Evolutionary conservation across 2,329 filamentous ascomycete species (phyloP).

Genomic region (Ceratocystis colombiana): DNA sequence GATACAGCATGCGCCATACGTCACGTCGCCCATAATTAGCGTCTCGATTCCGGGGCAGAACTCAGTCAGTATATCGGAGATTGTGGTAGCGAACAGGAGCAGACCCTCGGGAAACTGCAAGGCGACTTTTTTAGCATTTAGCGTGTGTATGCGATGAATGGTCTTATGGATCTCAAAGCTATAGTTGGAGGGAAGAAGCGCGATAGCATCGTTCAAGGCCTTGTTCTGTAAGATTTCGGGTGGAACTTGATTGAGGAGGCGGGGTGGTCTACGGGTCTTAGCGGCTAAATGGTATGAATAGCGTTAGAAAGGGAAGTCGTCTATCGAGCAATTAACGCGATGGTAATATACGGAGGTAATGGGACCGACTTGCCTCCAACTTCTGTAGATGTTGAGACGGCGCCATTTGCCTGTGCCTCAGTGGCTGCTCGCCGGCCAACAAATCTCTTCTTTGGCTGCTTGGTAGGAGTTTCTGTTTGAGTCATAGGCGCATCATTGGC

Average conservation of each 20-base stretch:
- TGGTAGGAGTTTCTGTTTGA: constrained; percentile 31
- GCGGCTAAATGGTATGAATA: constrained; percentile 44
- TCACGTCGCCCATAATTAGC: constrained; percentile 98
- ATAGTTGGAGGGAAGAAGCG: constrained; percentile 87
- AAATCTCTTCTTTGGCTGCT: constrained; percentile 83
- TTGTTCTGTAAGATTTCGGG: constrained; percentile 74
- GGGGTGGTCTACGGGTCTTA: constrained; percentile 59
- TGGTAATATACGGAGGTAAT: too few relatives aligned
- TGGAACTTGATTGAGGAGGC: constrained; percentile 85
- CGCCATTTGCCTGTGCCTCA: constrained; percentile 35
- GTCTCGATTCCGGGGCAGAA: constrained; percentile 90
- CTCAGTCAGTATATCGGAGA: constrained; percentile 88
- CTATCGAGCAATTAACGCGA: too few relatives aligned
- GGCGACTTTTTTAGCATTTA: constrained; percentile 70
- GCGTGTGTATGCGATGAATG: constrained; percentile 80
- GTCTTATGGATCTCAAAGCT: constrained; percentile 98
- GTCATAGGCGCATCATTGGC: neutral
- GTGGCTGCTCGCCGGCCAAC: constrained; percentile 67
- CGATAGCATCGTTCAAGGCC: constrained; percentile 77
- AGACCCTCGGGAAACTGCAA: constrained; percentile 97
- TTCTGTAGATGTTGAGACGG: constrained; percentile 22
- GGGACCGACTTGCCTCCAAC: constrained; percentile 20
- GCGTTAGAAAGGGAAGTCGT: too few relatives aligned
- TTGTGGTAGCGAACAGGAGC: constrained; percentile 89
- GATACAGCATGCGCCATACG: constrained; percentile 96